Evolutionary conservation across 805 yeast species (phyloP), one percentile per base, ranked within the genome.

Genomic region (Myxozyma sirexii): DNA sequence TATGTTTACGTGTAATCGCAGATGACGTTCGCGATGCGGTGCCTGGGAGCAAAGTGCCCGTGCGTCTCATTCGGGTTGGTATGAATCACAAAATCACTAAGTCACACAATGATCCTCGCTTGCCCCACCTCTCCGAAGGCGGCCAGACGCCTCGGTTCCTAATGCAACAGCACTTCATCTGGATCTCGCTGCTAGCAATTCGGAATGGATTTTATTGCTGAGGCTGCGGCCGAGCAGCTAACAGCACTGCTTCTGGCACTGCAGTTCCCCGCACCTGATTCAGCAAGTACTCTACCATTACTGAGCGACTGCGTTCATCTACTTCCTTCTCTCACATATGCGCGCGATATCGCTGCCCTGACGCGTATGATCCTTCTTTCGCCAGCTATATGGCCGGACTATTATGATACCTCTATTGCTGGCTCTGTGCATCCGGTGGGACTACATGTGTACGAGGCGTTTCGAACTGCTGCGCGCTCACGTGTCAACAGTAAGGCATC

Each of bases 341-440:
- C 50, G 8, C 53, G 49, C 23, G 61, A 60, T n/a, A 29, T 60
- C 21, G 64, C 64, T 2, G 51, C 56, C 7, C 27, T 60, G 39
- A 21, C 57, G 38, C 57, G 64, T 13, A 56, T 56, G 57, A 7
- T 56, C 8, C 13, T 60, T 23, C 56, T 60, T 13, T 56, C 64
- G 17, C 61, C 60, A 13, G 37, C 61, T 15, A 48, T 60, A 17
- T 59, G 63, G 63, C 45, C 37, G 5, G 39, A 27, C 13, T 24
- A 46, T 15, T 17, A 12, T n/a, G 21, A 5, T 4, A 4, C 46
- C 21, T 6, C 19, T 24, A 27, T 7, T 17, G 10, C 41, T 13
- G 39, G n/a, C 4, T 38, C 38, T 2, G 24, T 23, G 35, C 26
- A 37, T 21, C 43, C 35, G 19, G 19, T 39, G 6, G 59, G 57